Base-by-base conservation (phyloP, 148 eudicot genomes). In the Silene uniflora region DNA sequence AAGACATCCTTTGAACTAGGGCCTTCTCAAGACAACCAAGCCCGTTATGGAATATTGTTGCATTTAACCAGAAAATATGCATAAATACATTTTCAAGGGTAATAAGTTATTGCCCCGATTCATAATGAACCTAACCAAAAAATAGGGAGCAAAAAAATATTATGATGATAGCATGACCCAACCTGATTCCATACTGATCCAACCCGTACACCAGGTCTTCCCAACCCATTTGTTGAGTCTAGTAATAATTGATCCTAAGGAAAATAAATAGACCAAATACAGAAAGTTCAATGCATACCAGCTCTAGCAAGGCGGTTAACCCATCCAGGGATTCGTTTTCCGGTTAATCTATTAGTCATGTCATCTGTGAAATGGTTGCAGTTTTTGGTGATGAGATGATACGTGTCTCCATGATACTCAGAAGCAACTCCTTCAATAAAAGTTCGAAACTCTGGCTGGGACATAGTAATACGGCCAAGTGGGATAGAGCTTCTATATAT, bases 341-440 rank as follows among this genome's bases (percentile, higher is more conserved):
- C 92, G 22, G 85, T 87, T 78, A 92, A 81, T 82, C 90, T 86
- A 47, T 18, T 49, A 5, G 88, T 77, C 58, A 92, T 71, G 69
- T 92, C 97, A 79, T 92, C 89, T n/a, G 94, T 88, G 79, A 92
- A 92, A 84, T 92, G 92, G 78, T 92, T 92, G 84, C 97, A 92
- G 52, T 92, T 92, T 80, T 92, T 92, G 72, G 87, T 83, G 68
- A 92, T 85, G 73, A 92, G 94, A 80, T 92, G 92, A 78, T 92
- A 92, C 58, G 92, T 90, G 80, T 92, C 90, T 54, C 97, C 97
- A 72, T 90, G 94, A 81, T 92, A 92, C 83, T 92, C 94, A 7
- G 94, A 80, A 59, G 92, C 92, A 24, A 87, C 78, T 23, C 73
- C 71, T 82, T 92, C 90, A 52, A 92, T 88, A 77, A 90, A 90